Percentiles rank a stretch among this genome's conserved stretches.
Evolutionary conservation across 495 filamentous ascomycete genomes (phyloP).

Genomic region (Podospora tetraspora): DNA sequence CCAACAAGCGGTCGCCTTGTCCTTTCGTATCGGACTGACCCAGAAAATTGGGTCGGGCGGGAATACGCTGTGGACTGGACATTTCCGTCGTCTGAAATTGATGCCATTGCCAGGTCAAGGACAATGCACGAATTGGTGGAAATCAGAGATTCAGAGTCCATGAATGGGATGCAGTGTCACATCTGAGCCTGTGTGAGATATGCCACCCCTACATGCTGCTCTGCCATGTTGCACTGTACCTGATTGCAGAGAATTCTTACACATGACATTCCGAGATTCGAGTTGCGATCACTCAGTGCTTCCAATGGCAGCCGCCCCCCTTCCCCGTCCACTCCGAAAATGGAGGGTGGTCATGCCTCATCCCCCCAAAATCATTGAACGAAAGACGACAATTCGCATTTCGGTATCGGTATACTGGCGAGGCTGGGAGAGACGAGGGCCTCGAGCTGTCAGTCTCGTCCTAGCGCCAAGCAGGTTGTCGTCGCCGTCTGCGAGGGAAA

Average conservation of each 20-base stretch:
- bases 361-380: background rate
- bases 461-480: conserved; percentile 4
- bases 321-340: background rate
- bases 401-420: background rate
- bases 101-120: background rate
- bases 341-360: background rate
- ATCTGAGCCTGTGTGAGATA: background rate
- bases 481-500: conserved; percentile 14
- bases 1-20: background rate
- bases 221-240: background rate
- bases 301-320: background rate
- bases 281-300: background rate
- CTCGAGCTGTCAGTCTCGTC: background rate
- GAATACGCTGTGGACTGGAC: background rate
- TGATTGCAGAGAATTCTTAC: background rate
- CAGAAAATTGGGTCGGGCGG: too few relatives aligned
- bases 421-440: background rate
- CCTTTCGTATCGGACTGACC: background rate
- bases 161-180: background rate
- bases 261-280: background rate
- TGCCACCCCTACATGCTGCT: background rate
- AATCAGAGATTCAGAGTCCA: background rate
- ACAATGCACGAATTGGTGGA: background rate
- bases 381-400: background rate
- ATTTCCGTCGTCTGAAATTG: background rate